phyloP scores from a whole-genome alignment of 768 basidiomycete genomes.

The Hebeloma cylindrosporum region DNA sequence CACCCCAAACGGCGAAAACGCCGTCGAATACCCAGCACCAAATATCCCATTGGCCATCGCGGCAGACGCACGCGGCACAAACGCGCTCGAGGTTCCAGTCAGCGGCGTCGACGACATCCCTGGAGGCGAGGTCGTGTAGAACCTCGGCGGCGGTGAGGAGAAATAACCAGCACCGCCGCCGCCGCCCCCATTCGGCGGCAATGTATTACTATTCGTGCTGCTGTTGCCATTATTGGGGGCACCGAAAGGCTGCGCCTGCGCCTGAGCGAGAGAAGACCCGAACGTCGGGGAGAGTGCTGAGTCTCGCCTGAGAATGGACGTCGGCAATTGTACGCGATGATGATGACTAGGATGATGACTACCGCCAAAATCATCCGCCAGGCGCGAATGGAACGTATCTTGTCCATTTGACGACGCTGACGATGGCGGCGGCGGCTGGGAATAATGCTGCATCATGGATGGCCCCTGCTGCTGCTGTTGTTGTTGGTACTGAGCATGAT shows the following conservation, averaged over 20 bases:
- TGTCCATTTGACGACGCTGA: conserved; percentile 5
- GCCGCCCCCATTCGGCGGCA: conserved; percentile 12
- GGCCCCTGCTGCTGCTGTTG: conserved; percentile 5
- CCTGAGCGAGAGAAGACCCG: conserved; percentile 8
- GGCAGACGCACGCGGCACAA: conserved; percentile 32
- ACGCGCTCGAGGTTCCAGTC: conserved; percentile 33
- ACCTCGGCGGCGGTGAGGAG: conserved; percentile 46
- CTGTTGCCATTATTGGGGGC: conserved; percentile 7
- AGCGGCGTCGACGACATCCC: conserved; percentile 27
- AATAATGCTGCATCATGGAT: conserved; percentile 4
- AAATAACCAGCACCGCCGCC: conserved; percentile 38
- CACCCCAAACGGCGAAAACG: conserved; percentile 25
- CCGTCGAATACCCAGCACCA: conserved; percentile 7
- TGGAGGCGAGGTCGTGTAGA: conserved; percentile 40
- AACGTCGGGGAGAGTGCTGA: conserved; percentile 17
- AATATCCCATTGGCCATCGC: conserved; percentile 9
- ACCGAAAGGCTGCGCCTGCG: conserved; percentile 3
- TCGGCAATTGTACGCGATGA: conserved; percentile 12
- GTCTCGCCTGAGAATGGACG: conserved; percentile 17
- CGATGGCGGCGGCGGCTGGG: conserved; percentile 6
- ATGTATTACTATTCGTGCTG: conserved; percentile 3
- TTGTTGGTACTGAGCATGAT: conserved; percentile 23
- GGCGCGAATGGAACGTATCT: conserved; percentile 19
- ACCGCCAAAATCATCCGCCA: conserved; percentile 21
- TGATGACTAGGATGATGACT: conserved; percentile 13